A percentile compares a stretch with the other conserved stretches of the same genome.
These are phyloP conservation scores for Phialophora chinensis DNA, from an alignment of 2,329 filamentous ascomycete genomes.

Conservation along the genomic window DNA sequence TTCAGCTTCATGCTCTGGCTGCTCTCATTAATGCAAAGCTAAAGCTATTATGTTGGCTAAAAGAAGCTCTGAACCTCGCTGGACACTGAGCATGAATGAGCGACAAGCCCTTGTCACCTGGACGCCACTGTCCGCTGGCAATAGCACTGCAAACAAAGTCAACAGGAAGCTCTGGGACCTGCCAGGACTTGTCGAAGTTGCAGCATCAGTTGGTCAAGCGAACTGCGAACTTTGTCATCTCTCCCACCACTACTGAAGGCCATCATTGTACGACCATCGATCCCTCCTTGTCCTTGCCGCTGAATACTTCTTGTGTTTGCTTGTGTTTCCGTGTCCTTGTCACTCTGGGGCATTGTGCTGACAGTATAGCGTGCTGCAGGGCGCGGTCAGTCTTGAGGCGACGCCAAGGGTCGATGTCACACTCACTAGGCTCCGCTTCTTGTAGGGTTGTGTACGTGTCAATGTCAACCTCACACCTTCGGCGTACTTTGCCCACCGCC, in stretches of 20 bases:
- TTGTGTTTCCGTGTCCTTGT: background rate
- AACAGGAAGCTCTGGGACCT: background rate
- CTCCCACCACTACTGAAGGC: background rate
- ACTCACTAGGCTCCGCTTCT: slow-evolving; percentile 9
- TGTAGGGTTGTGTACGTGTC: slow-evolving; percentile 2
- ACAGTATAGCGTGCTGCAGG: slow-evolving; percentile 12
- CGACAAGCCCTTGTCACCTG: background rate
- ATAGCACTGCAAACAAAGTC: background rate
- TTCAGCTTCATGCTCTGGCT: slow-evolving; percentile 2
- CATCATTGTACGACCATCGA: background rate
- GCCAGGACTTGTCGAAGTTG: background rate
- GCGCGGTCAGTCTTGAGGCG: slow-evolving; percentile 7
- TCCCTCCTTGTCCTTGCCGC: background rate
- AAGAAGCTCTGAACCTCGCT: background rate
- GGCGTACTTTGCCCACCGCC: background rate
- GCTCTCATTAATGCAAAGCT: slow-evolving; percentile 14
- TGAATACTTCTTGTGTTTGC: background rate
- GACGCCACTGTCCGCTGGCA: background rate
- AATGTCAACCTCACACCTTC: background rate
- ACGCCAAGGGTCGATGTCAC: slow-evolving; percentile 13
- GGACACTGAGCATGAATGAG: background rate
- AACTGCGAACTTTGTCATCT: background rate
- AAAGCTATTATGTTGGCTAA: slow-evolving; percentile 4
- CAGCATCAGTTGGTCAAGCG: background rate
- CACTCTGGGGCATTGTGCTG: background rate